These are phyloP conservation scores for Xylaria sp. DNA, from an alignment of 2,329 filamentous ascomycete species.

Conservation along the genomic window DNA sequence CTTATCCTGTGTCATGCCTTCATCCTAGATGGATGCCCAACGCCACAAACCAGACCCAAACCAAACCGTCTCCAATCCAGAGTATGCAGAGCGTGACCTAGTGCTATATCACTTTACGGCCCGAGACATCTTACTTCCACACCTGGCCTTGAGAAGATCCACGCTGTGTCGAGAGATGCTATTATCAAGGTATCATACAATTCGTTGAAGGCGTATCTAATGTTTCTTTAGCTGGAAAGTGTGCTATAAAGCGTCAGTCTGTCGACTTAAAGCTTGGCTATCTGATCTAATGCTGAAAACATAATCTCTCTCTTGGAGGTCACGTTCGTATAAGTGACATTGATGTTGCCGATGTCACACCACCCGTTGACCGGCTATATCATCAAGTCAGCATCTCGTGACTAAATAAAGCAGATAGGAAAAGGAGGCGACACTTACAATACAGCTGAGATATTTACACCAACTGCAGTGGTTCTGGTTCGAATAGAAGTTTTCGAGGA, in stretches of 20 bases:
- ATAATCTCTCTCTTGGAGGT: slow-evolving; percentile 36
- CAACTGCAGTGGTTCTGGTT: slow-evolving; percentile 80
- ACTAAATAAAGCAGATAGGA: background rate
- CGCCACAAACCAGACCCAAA: slow-evolving; percentile 6
- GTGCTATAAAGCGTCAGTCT: background rate
- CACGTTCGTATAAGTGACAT: slow-evolving; percentile 36
- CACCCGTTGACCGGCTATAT: slow-evolving; percentile 48
- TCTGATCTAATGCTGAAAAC: slow-evolving; percentile 37
- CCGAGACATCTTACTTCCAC: background rate
- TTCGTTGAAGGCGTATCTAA: slow-evolving; percentile 20
- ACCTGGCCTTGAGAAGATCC: background rate
- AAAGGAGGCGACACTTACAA: slow-evolving; percentile 70
- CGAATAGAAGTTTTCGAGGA: slow-evolving; percentile 92
- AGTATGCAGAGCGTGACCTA: slow-evolving; percentile 17
- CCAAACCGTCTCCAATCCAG: slow-evolving; percentile 2
- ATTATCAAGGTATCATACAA: slow-evolving; percentile 32
- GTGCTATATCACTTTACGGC: slow-evolving; percentile 8
- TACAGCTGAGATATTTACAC: slow-evolving; percentile 95
- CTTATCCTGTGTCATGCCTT: slow-evolving; percentile 7
- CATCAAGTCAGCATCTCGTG: slow-evolving; percentile 14
- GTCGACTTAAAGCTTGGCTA: slow-evolving; percentile 32
- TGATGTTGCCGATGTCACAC: slow-evolving; percentile 48
- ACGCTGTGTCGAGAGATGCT: background rate
- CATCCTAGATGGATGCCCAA: slow-evolving; percentile 21
- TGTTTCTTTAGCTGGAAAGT: slow-evolving; percentile 11